Conservation (phyloP, 2,329 filamentous ascomycete genomes). For the Claviceps maximensis region DNA sequence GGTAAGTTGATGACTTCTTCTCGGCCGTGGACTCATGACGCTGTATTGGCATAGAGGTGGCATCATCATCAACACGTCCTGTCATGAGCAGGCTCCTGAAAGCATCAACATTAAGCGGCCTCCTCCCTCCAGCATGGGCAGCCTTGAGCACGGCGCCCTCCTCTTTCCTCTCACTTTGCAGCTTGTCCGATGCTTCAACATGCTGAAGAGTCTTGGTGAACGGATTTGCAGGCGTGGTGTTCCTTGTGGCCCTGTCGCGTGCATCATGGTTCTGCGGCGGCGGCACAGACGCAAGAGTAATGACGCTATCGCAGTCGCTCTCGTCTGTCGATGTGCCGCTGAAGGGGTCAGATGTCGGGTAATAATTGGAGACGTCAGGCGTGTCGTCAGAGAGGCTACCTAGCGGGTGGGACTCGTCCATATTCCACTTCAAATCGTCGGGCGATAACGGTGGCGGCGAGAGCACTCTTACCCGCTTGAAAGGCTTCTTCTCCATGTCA, state of each 20-base stretch:
- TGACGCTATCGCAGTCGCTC: conserved; percentile 15
- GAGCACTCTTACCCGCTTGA: conserved; percentile 55
- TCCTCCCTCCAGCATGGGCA: conserved; percentile 21
- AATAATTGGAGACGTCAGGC: conserved; percentile 7
- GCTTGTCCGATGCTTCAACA: conserved; percentile 26
- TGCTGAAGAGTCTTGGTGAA: conserved; percentile 44
- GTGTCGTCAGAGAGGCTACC: conserved; percentile 13
- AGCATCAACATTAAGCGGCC: conserved; percentile 59
- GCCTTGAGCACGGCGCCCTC: conserved; percentile 20
- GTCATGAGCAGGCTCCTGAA: conserved; percentile 68
- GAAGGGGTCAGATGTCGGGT: conserved; percentile 18
- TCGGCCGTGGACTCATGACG: background rate
- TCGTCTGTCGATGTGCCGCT: conserved; percentile 14
- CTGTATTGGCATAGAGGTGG: too few species aligned
- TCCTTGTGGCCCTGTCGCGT: background rate
- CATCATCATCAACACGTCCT: conserved; percentile 37
- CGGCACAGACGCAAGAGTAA: conserved; percentile 4
- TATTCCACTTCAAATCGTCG: conserved; percentile 30
- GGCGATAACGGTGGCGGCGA: conserved; percentile 49
- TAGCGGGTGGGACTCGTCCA: conserved; percentile 17
- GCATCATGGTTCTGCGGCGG: background rate
- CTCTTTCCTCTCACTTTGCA: conserved; percentile 18
- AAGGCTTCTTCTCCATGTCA: conserved; percentile 33
- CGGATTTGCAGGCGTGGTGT: conserved; percentile 22
- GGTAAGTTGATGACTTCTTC: background rate